Evolutionary conservation across 192 early-diverging fungal genomes (phyloP).

Genomic region (Glomus cerebriforme): DNA sequence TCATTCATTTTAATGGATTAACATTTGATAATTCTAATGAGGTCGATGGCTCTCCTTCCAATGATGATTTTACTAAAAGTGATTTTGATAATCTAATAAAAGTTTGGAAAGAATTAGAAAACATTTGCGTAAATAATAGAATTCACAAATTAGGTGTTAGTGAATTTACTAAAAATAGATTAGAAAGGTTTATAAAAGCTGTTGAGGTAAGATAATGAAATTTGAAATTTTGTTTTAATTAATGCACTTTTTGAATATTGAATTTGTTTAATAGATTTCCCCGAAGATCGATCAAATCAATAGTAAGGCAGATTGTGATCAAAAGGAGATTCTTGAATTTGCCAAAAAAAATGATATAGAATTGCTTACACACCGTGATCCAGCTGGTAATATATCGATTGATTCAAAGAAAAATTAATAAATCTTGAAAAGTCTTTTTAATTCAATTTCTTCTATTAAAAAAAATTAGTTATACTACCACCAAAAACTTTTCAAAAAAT

Average conservation of each 20-base stretch:
- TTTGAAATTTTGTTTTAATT: neutral
- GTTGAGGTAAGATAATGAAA: neutral
- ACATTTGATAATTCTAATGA: neutral
- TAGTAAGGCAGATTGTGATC: neutral
- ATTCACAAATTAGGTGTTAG: constrained; percentile 2
- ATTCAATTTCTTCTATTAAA: too few relatives aligned
- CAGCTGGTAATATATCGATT: neutral
- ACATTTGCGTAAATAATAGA: neutral
- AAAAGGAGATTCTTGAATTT: neutral
- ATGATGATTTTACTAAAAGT: neutral
- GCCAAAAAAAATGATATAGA: constrained; percentile 5
- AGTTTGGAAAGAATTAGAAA: constrained; percentile 11
- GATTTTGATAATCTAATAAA: neutral
- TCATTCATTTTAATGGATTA: constrained; percentile 3
- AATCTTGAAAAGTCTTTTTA: too few relatives aligned
- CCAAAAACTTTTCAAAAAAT: neutral
- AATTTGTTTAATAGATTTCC: neutral
- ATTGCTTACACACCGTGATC: neutral
- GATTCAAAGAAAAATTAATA: neutral
- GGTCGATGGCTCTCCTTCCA: too few relatives aligned
- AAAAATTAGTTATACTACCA: neutral
- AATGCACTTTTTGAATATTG: neutral
- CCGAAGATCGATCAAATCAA: constrained; percentile 3
- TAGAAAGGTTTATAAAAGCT: neutral
- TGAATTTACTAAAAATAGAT: constrained; percentile 4